phyloP scores from a whole-genome alignment of 306 rosid genomes.

The Crotalaria pallida region DNA sequence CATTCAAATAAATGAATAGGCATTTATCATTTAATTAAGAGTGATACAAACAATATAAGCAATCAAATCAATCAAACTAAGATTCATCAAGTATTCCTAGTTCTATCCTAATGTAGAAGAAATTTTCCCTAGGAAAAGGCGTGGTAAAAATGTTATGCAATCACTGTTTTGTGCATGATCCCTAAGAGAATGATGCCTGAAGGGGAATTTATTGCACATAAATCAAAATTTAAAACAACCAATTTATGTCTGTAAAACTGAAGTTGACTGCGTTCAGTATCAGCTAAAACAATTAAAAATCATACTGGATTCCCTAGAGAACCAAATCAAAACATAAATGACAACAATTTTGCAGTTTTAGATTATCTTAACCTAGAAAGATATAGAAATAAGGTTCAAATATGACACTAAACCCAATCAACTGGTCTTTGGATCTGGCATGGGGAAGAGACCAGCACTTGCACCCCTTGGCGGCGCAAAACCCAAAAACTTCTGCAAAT shows the following conservation, averaged over 20 bases:
- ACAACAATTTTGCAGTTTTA: constrained; percentile 25
- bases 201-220: constrained; percentile 24
- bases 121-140: too few species aligned
- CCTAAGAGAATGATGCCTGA: too few species aligned
- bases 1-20: too few species aligned
- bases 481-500: constrained; percentile 94
- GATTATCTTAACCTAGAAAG: constrained; percentile 21
- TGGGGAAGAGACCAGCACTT: constrained; percentile 74
- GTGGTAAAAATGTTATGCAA: too few species aligned
- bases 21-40: too few species aligned
- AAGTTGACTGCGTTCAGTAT: constrained; percentile 10
- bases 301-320: constrained; percentile 12
- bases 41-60: too few species aligned
- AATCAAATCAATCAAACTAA: too few species aligned
- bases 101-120: too few species aligned
- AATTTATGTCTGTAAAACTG: constrained; percentile 14
- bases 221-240: neutral
- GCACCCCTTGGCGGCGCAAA: constrained; percentile 94
- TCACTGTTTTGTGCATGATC: too few species aligned
- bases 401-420: constrained; percentile 30
- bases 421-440: constrained; percentile 95
- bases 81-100: too few species aligned
- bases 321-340: constrained; percentile 20
- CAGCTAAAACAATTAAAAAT: constrained; percentile 27
- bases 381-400: neutral